Evolutionary conservation across 2,329 filamentous ascomycete genomes (phyloP).

Genomic region (Achaetomium macrosporum): DNA sequence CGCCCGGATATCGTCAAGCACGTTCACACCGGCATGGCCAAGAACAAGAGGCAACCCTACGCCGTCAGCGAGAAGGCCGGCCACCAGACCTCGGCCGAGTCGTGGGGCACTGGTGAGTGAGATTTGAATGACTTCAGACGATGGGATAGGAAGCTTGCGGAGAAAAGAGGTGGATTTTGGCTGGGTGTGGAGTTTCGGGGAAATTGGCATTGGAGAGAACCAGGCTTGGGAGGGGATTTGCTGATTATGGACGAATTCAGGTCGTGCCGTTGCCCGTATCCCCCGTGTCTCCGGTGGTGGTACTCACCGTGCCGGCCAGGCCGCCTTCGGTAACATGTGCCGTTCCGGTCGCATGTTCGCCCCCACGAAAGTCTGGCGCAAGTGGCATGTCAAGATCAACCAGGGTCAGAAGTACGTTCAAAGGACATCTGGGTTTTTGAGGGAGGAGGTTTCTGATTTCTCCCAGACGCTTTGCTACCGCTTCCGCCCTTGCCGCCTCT

Average conservation of each 20-base stretch:
- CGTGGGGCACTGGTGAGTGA: constrained; percentile 54
- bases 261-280: constrained; percentile 99
- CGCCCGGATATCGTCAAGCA: constrained; percentile 98
- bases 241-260: constrained; percentile 41
- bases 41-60: constrained; percentile 99
- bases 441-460: constrained; percentile 23
- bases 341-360: constrained; percentile 99
- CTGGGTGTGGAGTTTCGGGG: neutral
- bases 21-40: constrained; percentile 98
- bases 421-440: neutral
- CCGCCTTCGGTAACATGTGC: constrained; percentile 99
- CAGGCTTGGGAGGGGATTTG: neutral
- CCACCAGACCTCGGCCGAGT: constrained; percentile 99
- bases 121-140: neutral
- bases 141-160: neutral
- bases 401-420: constrained; percentile 85
- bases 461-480: constrained; percentile 85
- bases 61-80: constrained; percentile 99
- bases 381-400: constrained; percentile 99
- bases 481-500: constrained; percentile 94
- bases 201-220: constrained; percentile 1
- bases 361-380: constrained; percentile 99
- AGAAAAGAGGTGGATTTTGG: neutral
- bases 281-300: constrained; percentile 99
- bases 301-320: constrained; percentile 99